Conservation (phyloP, 805 yeast genomes). For the Wickerhamomyces strasburgensis region DNA sequence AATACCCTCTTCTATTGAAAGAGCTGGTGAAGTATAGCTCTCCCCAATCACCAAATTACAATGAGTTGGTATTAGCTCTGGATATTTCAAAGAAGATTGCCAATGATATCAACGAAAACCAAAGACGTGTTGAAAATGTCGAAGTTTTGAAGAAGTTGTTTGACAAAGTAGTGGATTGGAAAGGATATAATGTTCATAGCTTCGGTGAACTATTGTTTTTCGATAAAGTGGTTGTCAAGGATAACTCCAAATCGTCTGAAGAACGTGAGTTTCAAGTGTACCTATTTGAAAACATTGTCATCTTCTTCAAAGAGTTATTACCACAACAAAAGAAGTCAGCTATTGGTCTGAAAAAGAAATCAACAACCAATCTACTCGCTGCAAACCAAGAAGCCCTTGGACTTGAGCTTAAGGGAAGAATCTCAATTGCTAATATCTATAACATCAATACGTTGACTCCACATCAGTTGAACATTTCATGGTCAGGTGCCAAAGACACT, state of each 20-base stretch:
- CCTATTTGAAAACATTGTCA: constrained; percentile 68
- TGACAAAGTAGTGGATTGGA: constrained; percentile 84
- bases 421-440: constrained; percentile 65
- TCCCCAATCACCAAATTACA: constrained; percentile 44
- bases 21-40: constrained; percentile 69
- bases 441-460: constrained; percentile 42
- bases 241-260: constrained; percentile 43
- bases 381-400: constrained; percentile 28
- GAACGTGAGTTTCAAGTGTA: constrained; percentile 90
- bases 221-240: constrained; percentile 66
- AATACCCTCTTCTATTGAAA: constrained; percentile 79
- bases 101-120: constrained; percentile 85
- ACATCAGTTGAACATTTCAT: constrained; percentile 59
- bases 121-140: constrained; percentile 83
- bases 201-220: constrained; percentile 83
- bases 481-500: constrained; percentile 84
- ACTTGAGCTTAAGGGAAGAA: constrained; percentile 72
- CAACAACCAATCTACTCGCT: constrained; percentile 23
- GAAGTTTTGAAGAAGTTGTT: constrained; percentile 62
- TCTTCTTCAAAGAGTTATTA: constrained; percentile 57
- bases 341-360: constrained; percentile 36
- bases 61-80: constrained; percentile 67
- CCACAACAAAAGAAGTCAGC: constrained; percentile 44
- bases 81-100: constrained; percentile 81
- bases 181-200: constrained; percentile 71